Conservation (phyloP, 169 alveolate genomes). For the Plasmodium relictum region DNA sequence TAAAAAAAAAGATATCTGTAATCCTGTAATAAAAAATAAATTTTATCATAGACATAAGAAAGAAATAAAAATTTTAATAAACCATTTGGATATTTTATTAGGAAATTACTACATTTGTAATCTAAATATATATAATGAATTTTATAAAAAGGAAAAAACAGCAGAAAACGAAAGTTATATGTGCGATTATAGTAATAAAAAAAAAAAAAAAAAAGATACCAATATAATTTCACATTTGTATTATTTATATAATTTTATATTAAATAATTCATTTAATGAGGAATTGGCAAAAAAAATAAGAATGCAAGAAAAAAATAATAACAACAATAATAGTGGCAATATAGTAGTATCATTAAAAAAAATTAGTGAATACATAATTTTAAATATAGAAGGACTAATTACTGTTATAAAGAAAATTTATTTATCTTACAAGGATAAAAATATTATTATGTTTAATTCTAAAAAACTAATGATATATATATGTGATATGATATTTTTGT, state of each 20-base stretch:
- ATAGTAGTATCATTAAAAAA: background rate
- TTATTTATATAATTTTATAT: slow-evolving; percentile 43
- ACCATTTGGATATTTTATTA: slow-evolving; percentile 52
- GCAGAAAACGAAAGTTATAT: background rate
- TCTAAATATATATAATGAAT: slow-evolving; percentile 45
- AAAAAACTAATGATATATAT: slow-evolving; percentile 27
- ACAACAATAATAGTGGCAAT: background rate
- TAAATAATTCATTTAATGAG: slow-evolving; percentile 15
- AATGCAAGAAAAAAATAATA: background rate
- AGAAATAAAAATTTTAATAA: slow-evolving; percentile 36
- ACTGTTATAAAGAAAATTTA: background rate
- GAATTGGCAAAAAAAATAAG: slow-evolving; percentile 14
- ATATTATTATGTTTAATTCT: background rate
- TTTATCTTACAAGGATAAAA: slow-evolving; percentile 2
- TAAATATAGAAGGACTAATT: slow-evolving; percentile 47
- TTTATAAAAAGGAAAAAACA: slow-evolving; percentile 1
- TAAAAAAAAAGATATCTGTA: background rate
- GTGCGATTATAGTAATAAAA: background rate
- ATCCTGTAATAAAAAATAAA: background rate
- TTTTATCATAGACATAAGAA: slow-evolving; percentile 43
- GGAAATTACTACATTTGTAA: slow-evolving; percentile 33
- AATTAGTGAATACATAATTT: slow-evolving; percentile 36
- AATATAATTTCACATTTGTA: slow-evolving; percentile 7
- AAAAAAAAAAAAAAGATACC: background rate
- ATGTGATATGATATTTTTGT: slow-evolving; percentile 46